phyloP scores from a whole-genome alignment of 164 flowering plant species.

The Magnolia changhungtana region DNA sequence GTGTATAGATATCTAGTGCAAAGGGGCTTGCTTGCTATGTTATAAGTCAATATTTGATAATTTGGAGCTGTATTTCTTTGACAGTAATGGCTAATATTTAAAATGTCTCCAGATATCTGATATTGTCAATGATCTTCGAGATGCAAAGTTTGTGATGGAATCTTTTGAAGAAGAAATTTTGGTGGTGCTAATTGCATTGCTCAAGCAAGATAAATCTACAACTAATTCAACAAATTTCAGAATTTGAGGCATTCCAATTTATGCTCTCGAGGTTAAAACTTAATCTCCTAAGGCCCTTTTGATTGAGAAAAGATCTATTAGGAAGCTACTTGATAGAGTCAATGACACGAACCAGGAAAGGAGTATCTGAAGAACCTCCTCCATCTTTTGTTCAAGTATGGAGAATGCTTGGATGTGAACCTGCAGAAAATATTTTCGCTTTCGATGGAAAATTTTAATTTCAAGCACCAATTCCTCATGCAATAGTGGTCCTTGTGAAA shows the following conservation, averaged over 20 bases:
- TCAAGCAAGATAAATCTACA: conserved; percentile 30
- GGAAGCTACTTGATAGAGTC: conserved; percentile 43
- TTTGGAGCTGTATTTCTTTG: not conserved
- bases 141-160: conserved; percentile 46
- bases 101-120: conserved; percentile 56
- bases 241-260: conserved; percentile 41
- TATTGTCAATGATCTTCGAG: conserved; percentile 50
- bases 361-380: conserved; percentile 45
- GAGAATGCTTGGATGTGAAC: conserved; percentile 26
- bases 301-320: conserved; percentile 69
- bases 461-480: not conserved
- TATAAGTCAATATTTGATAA: not conserved
- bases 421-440: conserved; percentile 16
- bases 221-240: conserved; percentile 33
- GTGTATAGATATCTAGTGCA: conserved; percentile 6
- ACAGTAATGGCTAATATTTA: not conserved
- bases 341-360: conserved; percentile 27
- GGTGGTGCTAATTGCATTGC: conserved; percentile 42
- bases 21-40: conserved; percentile 6
- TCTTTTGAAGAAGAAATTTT: conserved; percentile 72
- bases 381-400: conserved; percentile 54
- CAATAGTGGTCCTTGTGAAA: not conserved
- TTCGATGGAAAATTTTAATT: conserved; percentile 16
- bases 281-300: conserved; percentile 49
- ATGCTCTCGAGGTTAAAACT: conserved; percentile 53